These are phyloP conservation scores for Chondrostereum purpureum DNA, from an alignment of 1,284 basidiomycete genomes.

Conservation along the genomic window DNA sequence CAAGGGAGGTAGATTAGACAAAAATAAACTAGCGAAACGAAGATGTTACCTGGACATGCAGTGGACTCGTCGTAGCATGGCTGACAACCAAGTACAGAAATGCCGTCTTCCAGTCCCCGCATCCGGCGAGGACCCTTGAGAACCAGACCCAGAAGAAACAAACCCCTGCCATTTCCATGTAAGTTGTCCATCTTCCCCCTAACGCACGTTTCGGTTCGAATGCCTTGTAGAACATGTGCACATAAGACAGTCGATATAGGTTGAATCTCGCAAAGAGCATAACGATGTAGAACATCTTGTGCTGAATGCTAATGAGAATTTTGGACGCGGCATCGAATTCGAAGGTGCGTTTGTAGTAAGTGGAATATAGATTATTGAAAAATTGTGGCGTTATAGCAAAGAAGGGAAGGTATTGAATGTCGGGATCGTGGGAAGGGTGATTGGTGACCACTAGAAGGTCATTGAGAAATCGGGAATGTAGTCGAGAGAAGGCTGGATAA, in stretches of 20 bases:
- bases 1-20: conserved; percentile 1
- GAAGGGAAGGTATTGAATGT: conserved; percentile 95
- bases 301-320: conserved; percentile 74
- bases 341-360: conserved; percentile 91
- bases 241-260: conserved; percentile 87
- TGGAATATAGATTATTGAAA: conserved; percentile 82
- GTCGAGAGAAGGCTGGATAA: conserved; percentile 16
- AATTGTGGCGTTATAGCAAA: conserved; percentile 91
- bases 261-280: conserved; percentile 94
- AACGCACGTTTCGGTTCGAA: conserved; percentile 52
- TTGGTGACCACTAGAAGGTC: conserved; percentile 79
- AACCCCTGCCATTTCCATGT: conserved; percentile 64
- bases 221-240: conserved; percentile 61
- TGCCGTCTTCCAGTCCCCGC: conserved; percentile 60
- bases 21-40: conserved; percentile 4
- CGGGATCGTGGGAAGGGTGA: conserved; percentile 95
- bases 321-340: conserved; percentile 68
- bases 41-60: conserved; percentile 71
- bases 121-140: conserved; percentile 53
- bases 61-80: conserved; percentile 75
- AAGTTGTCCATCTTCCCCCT: conserved; percentile 68
- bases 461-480: conserved; percentile 14
- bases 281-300: conserved; percentile 90
- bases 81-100: conserved; percentile 73
- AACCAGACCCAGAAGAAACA: conserved; percentile 82